Percentiles rank a stretch among this genome's conserved stretches.
Conservation (phyloP, 2,329 filamentous ascomycete genomes). For the Trichoderma sp. region DNA sequence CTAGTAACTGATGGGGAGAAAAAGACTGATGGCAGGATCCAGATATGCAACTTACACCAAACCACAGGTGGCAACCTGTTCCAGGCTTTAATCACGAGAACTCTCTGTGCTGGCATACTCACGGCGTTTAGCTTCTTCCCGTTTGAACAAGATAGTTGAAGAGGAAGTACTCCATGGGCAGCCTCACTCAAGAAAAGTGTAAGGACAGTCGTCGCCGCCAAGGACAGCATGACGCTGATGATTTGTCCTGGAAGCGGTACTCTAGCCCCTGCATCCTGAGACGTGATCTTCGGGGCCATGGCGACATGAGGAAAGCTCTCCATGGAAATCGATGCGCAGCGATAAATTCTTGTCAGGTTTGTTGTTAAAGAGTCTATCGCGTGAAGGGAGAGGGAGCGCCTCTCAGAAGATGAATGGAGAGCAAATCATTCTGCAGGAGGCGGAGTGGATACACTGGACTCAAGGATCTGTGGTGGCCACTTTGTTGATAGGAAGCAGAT, state of each 20-base stretch:
- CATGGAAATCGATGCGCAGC: background rate
- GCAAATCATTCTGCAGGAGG: background rate
- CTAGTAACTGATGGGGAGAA: too few species aligned
- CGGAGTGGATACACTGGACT: background rate
- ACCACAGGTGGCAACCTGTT: slow-evolving; percentile 41
- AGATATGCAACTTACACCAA: slow-evolving; percentile 39
- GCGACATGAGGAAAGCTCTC: background rate
- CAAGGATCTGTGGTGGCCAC: background rate
- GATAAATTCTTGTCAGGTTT: background rate
- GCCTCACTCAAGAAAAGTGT: slow-evolving; percentile 39
- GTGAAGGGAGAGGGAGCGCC: background rate
- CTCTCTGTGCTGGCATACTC: slow-evolving; percentile 35
- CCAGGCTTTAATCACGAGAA: slow-evolving; percentile 40
- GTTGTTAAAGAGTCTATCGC: background rate
- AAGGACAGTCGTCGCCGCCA: slow-evolving; percentile 36
- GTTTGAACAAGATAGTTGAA: background rate
- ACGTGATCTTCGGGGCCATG: slow-evolving; percentile 1
- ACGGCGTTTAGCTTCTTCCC: background rate
- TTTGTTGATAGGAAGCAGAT: background rate
- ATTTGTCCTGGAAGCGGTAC: slow-evolving; percentile 37
- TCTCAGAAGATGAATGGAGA: background rate
- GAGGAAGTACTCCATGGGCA: background rate
- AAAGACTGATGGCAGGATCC: too few species aligned
- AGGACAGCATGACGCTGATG: slow-evolving; percentile 37
- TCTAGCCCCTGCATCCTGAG: slow-evolving; percentile 3